Base-by-base conservation (phyloP, 371 early-diverging fungal genomes). In the Sporodiniella umbellata region DNA sequence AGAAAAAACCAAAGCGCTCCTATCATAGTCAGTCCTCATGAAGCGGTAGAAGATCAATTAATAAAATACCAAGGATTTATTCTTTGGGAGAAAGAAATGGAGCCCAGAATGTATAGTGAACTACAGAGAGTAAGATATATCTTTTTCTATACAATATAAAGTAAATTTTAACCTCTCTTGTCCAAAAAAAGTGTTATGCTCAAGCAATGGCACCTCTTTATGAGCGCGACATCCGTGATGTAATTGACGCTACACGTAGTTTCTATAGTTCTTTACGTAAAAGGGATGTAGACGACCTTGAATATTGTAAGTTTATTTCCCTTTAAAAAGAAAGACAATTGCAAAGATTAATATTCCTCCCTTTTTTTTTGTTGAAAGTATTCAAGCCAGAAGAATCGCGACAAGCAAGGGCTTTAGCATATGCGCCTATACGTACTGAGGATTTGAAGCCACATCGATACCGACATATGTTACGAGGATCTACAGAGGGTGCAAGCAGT, bases 81-180 rank as follows among this genome's bases (percentile, higher is more conserved):
- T 31, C 59, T 85, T n/a, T 98, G 96, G 96, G 78, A 95, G 46
- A 89, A 90, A 50, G 94, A 92, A 48, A 83, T 93, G 71, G 95
- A 96, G 53, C 81, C 93, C 6, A 68, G 92, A 23, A 81, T 88
- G 51, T 91, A 94, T 64, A 81, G 80, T 46, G 95, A 95, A 48
- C 64, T 96, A 5, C 94, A 90, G 51, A 81, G 86, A 73, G 89
- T 89, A 70, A 51, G 56, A 37, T 44, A 2, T 11, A 21, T 22
- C 11, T 19, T 8, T 17, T 2, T 4, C 18, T 15, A 7, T 4
- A 4, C 10, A 10, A 15, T 17, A 17, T n/a, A 26, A n/a, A 5
- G 17, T 42, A 23, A 23, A 8, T n/a, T 5, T 17, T 42, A 5
- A 4, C 15, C 11, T 6, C 11, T 5, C 24, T 43, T 21, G 14